These are phyloP conservation scores for Teratosphaeria nubilosa DNA, from an alignment of 2,329 filamentous ascomycete genomes.

Conservation along the genomic window DNA sequence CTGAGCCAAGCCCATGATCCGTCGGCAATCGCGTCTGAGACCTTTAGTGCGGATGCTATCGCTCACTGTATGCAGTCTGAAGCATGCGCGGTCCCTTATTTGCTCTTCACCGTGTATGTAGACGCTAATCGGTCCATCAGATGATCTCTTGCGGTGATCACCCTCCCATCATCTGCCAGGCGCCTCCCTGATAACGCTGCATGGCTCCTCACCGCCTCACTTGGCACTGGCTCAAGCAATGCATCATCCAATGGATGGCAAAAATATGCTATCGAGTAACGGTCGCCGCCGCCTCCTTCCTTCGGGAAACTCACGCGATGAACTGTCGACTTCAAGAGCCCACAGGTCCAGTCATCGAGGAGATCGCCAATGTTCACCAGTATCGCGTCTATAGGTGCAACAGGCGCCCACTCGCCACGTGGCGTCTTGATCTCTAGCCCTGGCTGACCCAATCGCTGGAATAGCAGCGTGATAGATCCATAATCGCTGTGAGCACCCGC, in stretches of 20 bases:
- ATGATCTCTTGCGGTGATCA: conserved; percentile 50
- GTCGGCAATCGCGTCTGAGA: no score
- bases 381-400: conserved; percentile 45
- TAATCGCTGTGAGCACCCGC: conserved; percentile 93
- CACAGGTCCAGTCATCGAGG: conserved; percentile 81
- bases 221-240: conserved; percentile 46
- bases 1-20: background rate
- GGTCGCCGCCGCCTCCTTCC: conserved; percentile 31
- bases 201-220: conserved; percentile 35
- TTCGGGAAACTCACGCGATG: conserved; percentile 71
- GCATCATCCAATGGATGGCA: conserved; percentile 51
- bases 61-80: no score
- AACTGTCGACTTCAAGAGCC: conserved; percentile 74
- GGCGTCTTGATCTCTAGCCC: conserved; percentile 72
- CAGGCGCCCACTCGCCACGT: conserved; percentile 30
- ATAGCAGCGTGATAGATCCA: conserved; percentile 59
- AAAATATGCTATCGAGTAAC: conserved; percentile 53
- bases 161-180: conserved; percentile 30
- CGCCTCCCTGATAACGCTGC: conserved; percentile 14
- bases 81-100: background rate
- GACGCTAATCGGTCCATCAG: conserved; percentile 46
- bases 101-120: conserved; percentile 41
- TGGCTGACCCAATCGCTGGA: conserved; percentile 72
- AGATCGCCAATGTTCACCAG: conserved; percentile 62
- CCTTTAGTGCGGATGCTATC: no score